These are phyloP conservation scores for Vaccinium vitisidaea DNA, from an alignment of 148 eudicot species.

Conservation along the genomic window DNA sequence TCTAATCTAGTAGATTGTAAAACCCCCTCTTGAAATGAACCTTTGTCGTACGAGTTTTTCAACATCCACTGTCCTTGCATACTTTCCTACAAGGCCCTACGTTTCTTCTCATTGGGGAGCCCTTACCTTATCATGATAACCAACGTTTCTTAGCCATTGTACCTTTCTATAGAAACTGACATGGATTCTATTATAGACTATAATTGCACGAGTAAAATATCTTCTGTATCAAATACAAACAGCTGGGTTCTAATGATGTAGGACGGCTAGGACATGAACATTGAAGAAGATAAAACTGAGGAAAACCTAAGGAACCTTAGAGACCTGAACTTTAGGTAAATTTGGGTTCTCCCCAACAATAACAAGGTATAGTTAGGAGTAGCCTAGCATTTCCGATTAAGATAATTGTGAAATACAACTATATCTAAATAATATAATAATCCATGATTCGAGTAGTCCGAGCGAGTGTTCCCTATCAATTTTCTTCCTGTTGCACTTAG, in stretches of 20 bases:
- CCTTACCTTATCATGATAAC: background rate
- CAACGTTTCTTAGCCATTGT: background rate
- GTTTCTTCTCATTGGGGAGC: background rate
- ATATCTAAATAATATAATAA: background rate
- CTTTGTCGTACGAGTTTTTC: background rate
- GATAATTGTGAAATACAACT: background rate
- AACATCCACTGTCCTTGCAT: too few relatives aligned
- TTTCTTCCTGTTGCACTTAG: background rate
- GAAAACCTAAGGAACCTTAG: background rate
- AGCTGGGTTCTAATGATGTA: background rate
- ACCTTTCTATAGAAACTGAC: background rate
- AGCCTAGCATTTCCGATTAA: background rate
- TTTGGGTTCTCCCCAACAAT: background rate
- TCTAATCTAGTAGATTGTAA: background rate
- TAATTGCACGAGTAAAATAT: background rate
- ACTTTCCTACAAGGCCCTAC: background rate
- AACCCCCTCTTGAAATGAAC: background rate
- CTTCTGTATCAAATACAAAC: background rate
- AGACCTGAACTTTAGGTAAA: background rate
- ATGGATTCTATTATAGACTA: background rate
- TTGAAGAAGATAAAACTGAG: background rate
- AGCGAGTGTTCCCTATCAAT: background rate
- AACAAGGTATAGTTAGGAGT: too few relatives aligned
- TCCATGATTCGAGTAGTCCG: background rate
- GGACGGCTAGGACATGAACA: background rate